phyloP scores from a whole-genome alignment of 2,329 filamentous ascomycete genomes.

The Ophiobolus disseminans region DNA sequence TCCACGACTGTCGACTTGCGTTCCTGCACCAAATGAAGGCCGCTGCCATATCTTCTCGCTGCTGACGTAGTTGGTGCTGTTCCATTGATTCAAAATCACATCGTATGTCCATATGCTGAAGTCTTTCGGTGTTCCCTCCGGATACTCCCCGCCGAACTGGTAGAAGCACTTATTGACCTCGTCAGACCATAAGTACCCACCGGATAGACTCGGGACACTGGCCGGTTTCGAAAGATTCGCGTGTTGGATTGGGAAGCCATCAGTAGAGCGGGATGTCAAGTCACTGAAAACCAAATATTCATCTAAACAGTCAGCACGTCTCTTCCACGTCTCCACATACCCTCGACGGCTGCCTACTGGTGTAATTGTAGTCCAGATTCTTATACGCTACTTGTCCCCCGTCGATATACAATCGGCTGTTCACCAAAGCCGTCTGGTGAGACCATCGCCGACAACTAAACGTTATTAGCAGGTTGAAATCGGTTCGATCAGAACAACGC shows the following conservation, averaged over 20 bases:
- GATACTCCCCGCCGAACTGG: conserved; percentile 67
- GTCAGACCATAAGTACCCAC: conserved; percentile 65
- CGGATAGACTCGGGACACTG: conserved; percentile 60
- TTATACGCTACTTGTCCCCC: conserved; percentile 46
- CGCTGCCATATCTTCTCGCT: conserved; percentile 50
- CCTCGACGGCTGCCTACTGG: conserved; percentile 57
- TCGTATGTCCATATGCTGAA: conserved; percentile 66
- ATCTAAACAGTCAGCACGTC: conserved; percentile 49
- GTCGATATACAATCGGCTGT: conserved; percentile 67
- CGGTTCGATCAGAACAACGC: conserved; percentile 2
- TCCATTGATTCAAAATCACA: conserved; percentile 63
- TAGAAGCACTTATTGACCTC: conserved; percentile 69
- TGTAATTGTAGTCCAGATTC: conserved; percentile 53
- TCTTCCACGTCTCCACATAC: no score
- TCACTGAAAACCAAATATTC: conserved; percentile 65
- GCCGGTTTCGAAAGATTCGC: conserved; percentile 66
- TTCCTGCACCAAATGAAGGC: conserved; percentile 65
- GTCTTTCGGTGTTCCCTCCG: conserved; percentile 49
- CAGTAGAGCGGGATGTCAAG: conserved; percentile 53
- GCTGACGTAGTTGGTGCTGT: conserved; percentile 52
- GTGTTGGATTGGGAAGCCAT: conserved; percentile 60
- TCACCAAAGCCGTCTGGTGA: conserved; percentile 67
- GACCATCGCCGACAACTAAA: conserved; percentile 54
- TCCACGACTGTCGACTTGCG: conserved; percentile 61
- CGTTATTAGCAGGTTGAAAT: background rate